Percentiles rank a stretch among this genome's conserved stretches.
Conservation (phyloP, 169 alveolate species). For the Plasmodium relictum region DNA sequence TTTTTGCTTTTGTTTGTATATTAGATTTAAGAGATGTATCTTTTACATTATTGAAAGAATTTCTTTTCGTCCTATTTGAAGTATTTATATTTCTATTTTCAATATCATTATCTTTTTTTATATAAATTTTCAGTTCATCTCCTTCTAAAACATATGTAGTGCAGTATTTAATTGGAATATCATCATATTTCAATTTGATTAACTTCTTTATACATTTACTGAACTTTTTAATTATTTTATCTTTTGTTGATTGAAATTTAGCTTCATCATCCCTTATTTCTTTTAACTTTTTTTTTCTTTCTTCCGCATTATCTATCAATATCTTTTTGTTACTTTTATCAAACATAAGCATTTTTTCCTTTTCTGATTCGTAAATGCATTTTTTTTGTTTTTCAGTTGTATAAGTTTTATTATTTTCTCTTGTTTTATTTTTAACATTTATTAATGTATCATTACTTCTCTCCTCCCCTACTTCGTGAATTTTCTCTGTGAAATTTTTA, state of each 20-base stretch:
- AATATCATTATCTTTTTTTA: conserved; percentile 17
- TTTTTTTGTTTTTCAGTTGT: not conserved
- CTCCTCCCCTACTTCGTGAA: not conserved
- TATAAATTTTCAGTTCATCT: conserved; percentile 37
- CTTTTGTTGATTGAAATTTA: conserved; percentile 9
- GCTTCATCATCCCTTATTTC: conserved; percentile 8
- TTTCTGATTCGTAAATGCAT: not conserved
- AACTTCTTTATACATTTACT: conserved; percentile 25
- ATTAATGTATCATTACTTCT: no score
- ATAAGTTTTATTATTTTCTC: not conserved
- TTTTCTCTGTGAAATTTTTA: not conserved
- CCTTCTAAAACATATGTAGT: conserved; percentile 49
- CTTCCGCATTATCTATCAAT: not conserved
- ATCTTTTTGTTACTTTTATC: not conserved
- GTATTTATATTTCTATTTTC: not conserved
- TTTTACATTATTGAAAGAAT: not conserved
- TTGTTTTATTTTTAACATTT: not conserved
- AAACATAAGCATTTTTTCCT: not conserved
- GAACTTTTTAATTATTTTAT: conserved; percentile 18
- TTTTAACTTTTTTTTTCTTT: not conserved
- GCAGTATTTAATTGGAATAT: conserved; percentile 64
- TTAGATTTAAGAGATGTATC: not conserved
- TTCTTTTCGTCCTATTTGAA: not conserved
- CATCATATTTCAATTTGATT: conserved; percentile 15
- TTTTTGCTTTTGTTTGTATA: conserved; percentile 9